phyloP scores from a whole-genome alignment of 768 basidiomycete species.

The Pleurotus citrinopileatus region DNA sequence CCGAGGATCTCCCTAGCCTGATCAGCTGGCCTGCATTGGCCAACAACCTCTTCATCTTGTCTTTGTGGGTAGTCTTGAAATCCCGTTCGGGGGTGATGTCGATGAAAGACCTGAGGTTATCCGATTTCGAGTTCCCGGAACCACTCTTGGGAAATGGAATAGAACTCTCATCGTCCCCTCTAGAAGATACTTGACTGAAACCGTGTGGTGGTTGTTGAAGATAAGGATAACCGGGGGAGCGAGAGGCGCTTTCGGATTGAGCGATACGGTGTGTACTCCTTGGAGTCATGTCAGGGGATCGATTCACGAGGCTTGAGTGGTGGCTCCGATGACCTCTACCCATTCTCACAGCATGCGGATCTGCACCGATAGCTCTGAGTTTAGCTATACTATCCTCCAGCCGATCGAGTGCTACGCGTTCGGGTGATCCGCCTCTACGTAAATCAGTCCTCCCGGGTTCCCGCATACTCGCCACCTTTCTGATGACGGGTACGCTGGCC shows the following conservation, averaged over 20 bases:
- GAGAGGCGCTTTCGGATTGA: background rate
- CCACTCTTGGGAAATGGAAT: background rate
- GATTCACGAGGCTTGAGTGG: conserved; percentile 8
- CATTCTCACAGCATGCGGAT: conserved; percentile 20
- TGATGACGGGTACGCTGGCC: conserved; percentile 23
- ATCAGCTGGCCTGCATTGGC: conserved; percentile 12
- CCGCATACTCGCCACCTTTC: conserved; percentile 36
- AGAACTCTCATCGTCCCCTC: background rate
- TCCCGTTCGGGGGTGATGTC: conserved; percentile 10
- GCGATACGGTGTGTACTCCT: background rate
- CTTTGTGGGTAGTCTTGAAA: background rate
- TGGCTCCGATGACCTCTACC: conserved; percentile 5
- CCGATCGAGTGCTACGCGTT: conserved; percentile 25
- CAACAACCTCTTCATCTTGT: conserved; percentile 10
- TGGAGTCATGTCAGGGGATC: conserved; percentile 12
- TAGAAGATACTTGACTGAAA: background rate
- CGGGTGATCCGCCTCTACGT: conserved; percentile 15
- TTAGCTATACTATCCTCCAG: conserved; percentile 30
- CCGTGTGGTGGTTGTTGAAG: background rate
- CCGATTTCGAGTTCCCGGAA: background rate
- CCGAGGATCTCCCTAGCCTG: conserved; percentile 4
- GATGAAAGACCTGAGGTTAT: conserved; percentile 9
- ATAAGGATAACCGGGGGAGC: background rate
- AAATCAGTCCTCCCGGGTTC: conserved; percentile 16
- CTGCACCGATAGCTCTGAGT: conserved; percentile 27